Base-by-base conservation (phyloP, 2,329 filamentous ascomycete genomes). In the Grosmannia clavigera region DNA sequence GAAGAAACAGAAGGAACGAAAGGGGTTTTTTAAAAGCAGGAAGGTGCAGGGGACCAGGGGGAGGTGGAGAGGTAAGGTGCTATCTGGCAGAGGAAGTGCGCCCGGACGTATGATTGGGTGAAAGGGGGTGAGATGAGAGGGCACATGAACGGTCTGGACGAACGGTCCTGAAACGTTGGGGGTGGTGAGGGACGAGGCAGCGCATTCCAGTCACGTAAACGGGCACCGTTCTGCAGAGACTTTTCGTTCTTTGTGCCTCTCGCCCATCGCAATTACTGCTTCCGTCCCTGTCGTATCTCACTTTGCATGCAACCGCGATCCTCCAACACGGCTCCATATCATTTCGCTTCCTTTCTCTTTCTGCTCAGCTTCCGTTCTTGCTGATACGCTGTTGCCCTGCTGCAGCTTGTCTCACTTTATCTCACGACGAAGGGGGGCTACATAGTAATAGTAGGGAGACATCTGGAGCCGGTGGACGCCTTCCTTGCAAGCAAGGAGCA, bases 21-120 rank as follows among this genome's bases (percentile, higher is more conserved):
- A 61, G 52, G 60, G 57, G 57, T 57, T 55, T 62, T 57, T 63
- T 60, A 58, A 63, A 54, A 58, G 46, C 29, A 60, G 63, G 62
- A 63, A 64, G 59, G 64, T 60, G 64, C 62, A 46, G 51, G 57
- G 43, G 52, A 55, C 58, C 54, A 59, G 22, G 46, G 57, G 40
- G 60, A 33, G 52, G 60, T 61, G 60, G 60, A 56, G 59, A 60
- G 59, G 33, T 54, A 48, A 48, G 46, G 46, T 57, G 46, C 31
- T 57, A 33, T 57, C 54, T 55, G 27, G 35, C 53, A 56, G 25
- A 16, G 33, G 25, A 29, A 54, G 25, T 16, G 10, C 29, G 51
- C 43, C 12, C 29, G 51, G 9, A 35, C 40, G 55, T 33, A 11
- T 60, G 53, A 60, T 60, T 60, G 58, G 58, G 25, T 33, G 27